A percentile compares a stretch with the other conserved stretches of the same genome.
phyloP scores from a whole-genome alignment of 2,329 filamentous ascomycete genomes.

The Hypoxylon sp. region DNA sequence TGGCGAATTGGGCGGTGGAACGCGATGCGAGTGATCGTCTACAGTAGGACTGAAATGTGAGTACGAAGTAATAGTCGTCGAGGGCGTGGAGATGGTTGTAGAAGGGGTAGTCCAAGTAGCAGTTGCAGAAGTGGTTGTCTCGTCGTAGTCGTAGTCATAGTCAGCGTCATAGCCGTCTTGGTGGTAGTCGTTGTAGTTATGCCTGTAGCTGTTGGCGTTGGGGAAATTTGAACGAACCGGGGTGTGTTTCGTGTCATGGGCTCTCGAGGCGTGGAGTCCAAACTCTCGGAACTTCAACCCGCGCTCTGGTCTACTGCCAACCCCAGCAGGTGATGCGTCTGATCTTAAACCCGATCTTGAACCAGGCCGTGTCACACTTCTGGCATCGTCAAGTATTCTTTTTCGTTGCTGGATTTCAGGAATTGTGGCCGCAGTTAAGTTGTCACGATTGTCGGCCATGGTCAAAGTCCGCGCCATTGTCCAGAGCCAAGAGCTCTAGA shows the following conservation, averaged over 20 bases:
- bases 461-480: constrained; percentile 31
- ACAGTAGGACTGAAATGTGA: constrained; percentile 34
- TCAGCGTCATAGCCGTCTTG: constrained; percentile 39
- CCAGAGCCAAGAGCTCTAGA: constrained; percentile 37
- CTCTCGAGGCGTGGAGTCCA: constrained; percentile 46
- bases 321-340: constrained; percentile 41
- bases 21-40: constrained; percentile 35
- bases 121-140: constrained; percentile 25
- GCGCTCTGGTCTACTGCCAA: constrained; percentile 50
- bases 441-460: constrained; percentile 31
- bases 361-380: constrained; percentile 42
- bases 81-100: constrained; percentile 33
- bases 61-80: constrained; percentile 37
- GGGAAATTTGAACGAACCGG: constrained; percentile 46
- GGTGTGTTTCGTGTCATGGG: constrained; percentile 48
- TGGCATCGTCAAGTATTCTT: constrained; percentile 29
- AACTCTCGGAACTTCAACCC: constrained; percentile 50
- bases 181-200: constrained; percentile 29
- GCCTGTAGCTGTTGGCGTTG: constrained; percentile 32
- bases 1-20: constrained; percentile 43
- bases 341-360: constrained; percentile 43
- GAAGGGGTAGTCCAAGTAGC: constrained; percentile 38
- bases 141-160: constrained; percentile 36
- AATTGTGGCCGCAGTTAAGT: constrained; percentile 4
- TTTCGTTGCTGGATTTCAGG: constrained; percentile 32